Base-by-base conservation (phyloP, 2,329 filamentous ascomycete species). In the Ophiostoma tasmaniense region DNA sequence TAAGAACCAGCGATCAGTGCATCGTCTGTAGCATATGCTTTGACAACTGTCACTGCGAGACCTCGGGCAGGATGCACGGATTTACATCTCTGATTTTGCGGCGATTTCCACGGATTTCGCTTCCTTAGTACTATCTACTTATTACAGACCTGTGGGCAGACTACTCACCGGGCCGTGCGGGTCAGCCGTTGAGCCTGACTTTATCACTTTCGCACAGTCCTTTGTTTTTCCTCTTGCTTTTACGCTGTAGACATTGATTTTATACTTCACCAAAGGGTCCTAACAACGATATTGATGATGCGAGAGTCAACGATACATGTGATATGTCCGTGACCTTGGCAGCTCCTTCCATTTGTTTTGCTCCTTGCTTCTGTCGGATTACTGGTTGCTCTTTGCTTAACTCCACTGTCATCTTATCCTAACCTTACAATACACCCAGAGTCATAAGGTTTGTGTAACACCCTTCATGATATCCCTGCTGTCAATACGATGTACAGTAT, bases 131-230 rank as follows among this genome's bases (percentile, higher is more conserved):
- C n/a, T 55, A 3, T 25, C 11, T 55, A 55, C 50, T 25, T 25
- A 25, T 28, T 55, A 55, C 50, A 25, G 22, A 55, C 50, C n/a
- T 3, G 50, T 45, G 17, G 14, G 7, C 20, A 45, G 35, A 65
- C 35, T 45, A 65, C 64, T 65, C 35, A 37, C 62, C 64, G 64
- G 64, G 35, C 64, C 64, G 64, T 65, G 64, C 33, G 64, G 64
- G 64, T 52, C 64, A 66, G 42, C 64, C 64, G 64, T 66, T 35
- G 39, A 25, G 37, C 37, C n/a, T 37, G 64, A 20, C 14, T 17
- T 50, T 50, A 17, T 66, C 17, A n/a, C 14, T 66, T 30, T 45
- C 10, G 22, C 22, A 55, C 22, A 55, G 50, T 55, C 50, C n/a
- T 33, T 2, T 66, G 6, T 13, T 30, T 66, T n/a, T 45, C 20